Conservation (phyloP, 768 basidiomycete species). For the Megacollybia marginata region DNA sequence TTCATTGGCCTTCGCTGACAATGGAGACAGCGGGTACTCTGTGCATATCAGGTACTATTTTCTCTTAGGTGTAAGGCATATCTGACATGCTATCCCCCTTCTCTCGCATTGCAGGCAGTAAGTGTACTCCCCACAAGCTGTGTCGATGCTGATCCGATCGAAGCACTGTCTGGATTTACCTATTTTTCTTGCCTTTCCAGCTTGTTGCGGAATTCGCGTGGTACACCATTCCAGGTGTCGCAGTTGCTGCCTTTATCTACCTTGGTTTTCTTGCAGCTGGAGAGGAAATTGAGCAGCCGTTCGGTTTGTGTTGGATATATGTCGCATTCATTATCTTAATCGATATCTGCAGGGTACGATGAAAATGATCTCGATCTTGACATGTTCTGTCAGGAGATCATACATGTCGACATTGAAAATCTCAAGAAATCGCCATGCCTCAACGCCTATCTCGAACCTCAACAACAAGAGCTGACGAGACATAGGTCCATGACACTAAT, state of each 20-base stretch:
- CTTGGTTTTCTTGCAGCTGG: constrained; percentile 71
- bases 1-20: neutral
- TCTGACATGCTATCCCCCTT: neutral
- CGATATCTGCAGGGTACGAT: constrained; percentile 39
- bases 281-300: constrained; percentile 65
- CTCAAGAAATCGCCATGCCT: constrained; percentile 23
- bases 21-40: constrained; percentile 44
- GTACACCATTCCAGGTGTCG: constrained; percentile 60
- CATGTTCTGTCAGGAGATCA: constrained; percentile 29
- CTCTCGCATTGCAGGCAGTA: constrained; percentile 3
- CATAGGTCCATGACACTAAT: constrained; percentile 6
- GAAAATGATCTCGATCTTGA: constrained; percentile 44
- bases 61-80: neutral
- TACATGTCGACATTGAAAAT: constrained; percentile 28
- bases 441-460: constrained; percentile 17
- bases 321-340: neutral
- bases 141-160: neutral
- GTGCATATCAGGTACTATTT: constrained; percentile 46
- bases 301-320: constrained; percentile 32
- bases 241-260: constrained; percentile 63
- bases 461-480: neutral
- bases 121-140: neutral
- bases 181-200: constrained; percentile 76
- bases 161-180: constrained; percentile 64
- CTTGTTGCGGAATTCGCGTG: constrained; percentile 54